Evolutionary conservation across 805 yeast genomes (phyloP).

Genomic region (Suhomyces sp.): DNA sequence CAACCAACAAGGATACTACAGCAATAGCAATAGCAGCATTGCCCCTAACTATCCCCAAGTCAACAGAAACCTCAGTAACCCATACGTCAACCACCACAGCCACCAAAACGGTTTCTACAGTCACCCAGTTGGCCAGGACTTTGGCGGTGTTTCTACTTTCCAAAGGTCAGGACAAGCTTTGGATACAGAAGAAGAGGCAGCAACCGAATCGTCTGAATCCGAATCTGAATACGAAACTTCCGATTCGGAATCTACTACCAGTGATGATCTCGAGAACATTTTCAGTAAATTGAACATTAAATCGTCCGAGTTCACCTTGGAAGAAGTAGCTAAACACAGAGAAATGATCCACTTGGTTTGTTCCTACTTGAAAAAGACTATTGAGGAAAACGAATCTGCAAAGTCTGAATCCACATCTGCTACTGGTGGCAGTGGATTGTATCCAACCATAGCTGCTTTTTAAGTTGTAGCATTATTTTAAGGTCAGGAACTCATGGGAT

Average conservation of each 20-base stretch:
- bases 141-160: constrained; percentile 27
- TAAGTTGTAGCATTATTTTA: constrained; percentile 11
- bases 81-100: constrained; percentile 3
- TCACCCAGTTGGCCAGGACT: constrained; percentile 8
- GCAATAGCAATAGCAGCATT: constrained; percentile 6
- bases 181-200: constrained; percentile 3
- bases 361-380: constrained; percentile 24
- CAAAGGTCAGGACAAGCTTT: constrained; percentile 33
- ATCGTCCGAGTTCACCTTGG: constrained; percentile 17
- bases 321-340: constrained; percentile 34
- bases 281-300: constrained; percentile 14
- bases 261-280: constrained; percentile 10
- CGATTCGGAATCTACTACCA: constrained; percentile 3
- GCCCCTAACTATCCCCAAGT: constrained; percentile 29
- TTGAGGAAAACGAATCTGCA: constrained; percentile 10
- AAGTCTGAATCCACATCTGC: constrained; percentile 4
- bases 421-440: constrained; percentile 21
- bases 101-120: constrained; percentile 3
- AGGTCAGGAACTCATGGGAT: not conserved
- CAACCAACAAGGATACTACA: constrained; percentile 2
- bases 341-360: constrained; percentile 35
- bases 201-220: not conserved
- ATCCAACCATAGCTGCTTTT: constrained; percentile 43
- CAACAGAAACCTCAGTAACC: constrained; percentile 21
- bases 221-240: constrained; percentile 2